Conservation (phyloP, 495 filamentous ascomycete genomes). For the Xylaria venustula region DNA sequence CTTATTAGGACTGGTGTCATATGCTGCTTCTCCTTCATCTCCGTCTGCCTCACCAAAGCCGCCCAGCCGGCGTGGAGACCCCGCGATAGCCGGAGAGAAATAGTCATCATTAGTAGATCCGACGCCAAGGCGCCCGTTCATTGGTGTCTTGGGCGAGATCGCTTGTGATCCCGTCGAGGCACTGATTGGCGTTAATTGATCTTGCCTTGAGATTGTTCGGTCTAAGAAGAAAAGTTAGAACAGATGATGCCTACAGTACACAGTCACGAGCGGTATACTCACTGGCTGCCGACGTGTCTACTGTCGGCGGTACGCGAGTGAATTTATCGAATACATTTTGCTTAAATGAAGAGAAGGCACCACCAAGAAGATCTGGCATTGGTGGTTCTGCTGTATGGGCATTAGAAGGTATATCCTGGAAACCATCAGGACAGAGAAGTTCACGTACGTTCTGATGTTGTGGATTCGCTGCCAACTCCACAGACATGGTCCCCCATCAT, state of each 20-base stretch:
- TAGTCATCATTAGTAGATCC: conserved; percentile 34
- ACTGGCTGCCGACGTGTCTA: conserved; percentile 60
- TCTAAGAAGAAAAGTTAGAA: conserved; percentile 50
- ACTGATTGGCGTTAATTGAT: conserved; percentile 62
- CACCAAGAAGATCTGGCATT: conserved; percentile 34
- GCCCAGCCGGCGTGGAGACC: conserved; percentile 36
- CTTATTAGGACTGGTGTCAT: conserved; percentile 38
- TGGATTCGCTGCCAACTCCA: conserved; percentile 27
- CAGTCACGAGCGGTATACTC: conserved; percentile 26
- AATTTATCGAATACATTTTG: conserved; percentile 40
- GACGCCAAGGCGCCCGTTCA: conserved; percentile 34
- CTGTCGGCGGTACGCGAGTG: conserved; percentile 42
- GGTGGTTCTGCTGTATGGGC: conserved; percentile 34
- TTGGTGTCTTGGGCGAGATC: conserved; percentile 55
- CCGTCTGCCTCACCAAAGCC: conserved; percentile 60
- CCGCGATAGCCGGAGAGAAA: conserved; percentile 34
- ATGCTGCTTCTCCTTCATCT: conserved; percentile 38
- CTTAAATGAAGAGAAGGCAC: conserved; percentile 25
- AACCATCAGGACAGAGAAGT: conserved; percentile 4
- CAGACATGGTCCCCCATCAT: conserved; percentile 91
- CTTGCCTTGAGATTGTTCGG: conserved; percentile 56
- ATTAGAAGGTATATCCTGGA: conserved; percentile 12
- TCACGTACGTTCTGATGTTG: conserved; percentile 39
- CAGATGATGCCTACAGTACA: background rate
- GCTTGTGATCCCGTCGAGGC: conserved; percentile 55